Base-by-base conservation (phyloP, 179 eudicot genomes). In the Spergularia azorica region DNA sequence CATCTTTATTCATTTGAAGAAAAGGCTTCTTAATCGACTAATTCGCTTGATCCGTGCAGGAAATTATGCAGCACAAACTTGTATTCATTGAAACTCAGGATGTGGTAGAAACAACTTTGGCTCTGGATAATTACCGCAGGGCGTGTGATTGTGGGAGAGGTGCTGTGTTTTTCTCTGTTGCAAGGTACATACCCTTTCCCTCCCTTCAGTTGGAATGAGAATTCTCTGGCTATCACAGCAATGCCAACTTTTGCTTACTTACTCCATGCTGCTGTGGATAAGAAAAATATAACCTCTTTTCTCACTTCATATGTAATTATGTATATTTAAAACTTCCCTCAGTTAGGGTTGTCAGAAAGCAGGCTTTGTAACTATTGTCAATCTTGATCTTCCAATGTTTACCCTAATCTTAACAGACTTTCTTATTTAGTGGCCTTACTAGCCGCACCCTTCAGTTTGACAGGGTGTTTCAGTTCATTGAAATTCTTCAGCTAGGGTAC, bases 141-240 rank as follows among this genome's bases (percentile, higher is more conserved):
- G 99, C 98, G 80, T 95, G 99, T 80, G 98, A 96, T 85, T 93
- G 98, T 82, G 99, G 99, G 73, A 90, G 98, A 87, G 99, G 99
- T 71, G 98, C 99, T 69, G 93, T 94, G 46, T 96, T 94, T 84
- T 91, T 95, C 87, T 95, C 99, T 65, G 98, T 95, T 72, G 99
- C 99, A 84, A 91, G 98, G 99, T 95, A 87, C 72, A 66, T 26
- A 3, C 60, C 21, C 3, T 61, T 26, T 26, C 50, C 21, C 21
- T 57, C 11, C 52, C 52, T 15, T 38, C 46, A 48, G 18, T 26
- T 77, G 10, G 41, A 21, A 55, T 32, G 48, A 26, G 62, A 70
- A 6, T 32, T 70, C 20, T 70, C 9, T 26, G 21, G 73, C 26
- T 54, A 14, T 54, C 10, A 39, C 32, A 26, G 57, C 74, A 55